Evolutionary conservation across 2,329 filamentous ascomycete genomes (phyloP).

Genomic region (Fusarium austroafricanum): DNA sequence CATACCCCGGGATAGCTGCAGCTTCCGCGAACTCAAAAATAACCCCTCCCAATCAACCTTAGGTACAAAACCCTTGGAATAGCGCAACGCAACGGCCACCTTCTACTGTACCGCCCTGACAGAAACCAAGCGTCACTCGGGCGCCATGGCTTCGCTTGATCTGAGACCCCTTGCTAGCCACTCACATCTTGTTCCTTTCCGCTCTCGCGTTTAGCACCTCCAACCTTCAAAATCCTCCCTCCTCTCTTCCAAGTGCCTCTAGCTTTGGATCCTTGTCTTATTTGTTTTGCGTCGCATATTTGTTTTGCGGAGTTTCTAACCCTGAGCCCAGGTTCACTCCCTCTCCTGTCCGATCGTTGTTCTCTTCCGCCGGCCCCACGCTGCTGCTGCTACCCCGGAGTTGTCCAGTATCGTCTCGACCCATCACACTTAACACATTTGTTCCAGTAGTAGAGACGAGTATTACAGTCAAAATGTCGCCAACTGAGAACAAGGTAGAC

Average conservation of each 20-base stretch:
- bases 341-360: slow-evolving; percentile 14
- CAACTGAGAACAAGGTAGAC: slow-evolving; percentile 51
- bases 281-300: slow-evolving; percentile 14
- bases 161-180: slow-evolving; percentile 36
- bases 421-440: slow-evolving; percentile 15
- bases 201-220: slow-evolving; percentile 27
- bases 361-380: slow-evolving; percentile 17
- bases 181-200: slow-evolving; percentile 33
- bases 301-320: slow-evolving; percentile 19
- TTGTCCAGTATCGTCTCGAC: slow-evolving; percentile 17
- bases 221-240: slow-evolving; percentile 21
- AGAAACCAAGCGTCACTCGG: slow-evolving; percentile 31
- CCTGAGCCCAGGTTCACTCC: slow-evolving; percentile 19
- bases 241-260: slow-evolving; percentile 14
- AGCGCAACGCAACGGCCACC: slow-evolving; percentile 14
- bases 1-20: slow-evolving; percentile 22
- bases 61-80: slow-evolving; percentile 37
- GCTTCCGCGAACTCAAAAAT: slow-evolving; percentile 21
- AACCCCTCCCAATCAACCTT: slow-evolving; percentile 11
- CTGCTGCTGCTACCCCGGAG: slow-evolving; percentile 21
- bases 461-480: slow-evolving; percentile 45
- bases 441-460: slow-evolving; percentile 26
- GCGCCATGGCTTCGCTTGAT: slow-evolving; percentile 34
- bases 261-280: slow-evolving; percentile 14
- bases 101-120: slow-evolving; percentile 34